Evolutionary conservation across 1,284 basidiomycete genomes (phyloP).

Genomic region (Peniophora sp.): DNA sequence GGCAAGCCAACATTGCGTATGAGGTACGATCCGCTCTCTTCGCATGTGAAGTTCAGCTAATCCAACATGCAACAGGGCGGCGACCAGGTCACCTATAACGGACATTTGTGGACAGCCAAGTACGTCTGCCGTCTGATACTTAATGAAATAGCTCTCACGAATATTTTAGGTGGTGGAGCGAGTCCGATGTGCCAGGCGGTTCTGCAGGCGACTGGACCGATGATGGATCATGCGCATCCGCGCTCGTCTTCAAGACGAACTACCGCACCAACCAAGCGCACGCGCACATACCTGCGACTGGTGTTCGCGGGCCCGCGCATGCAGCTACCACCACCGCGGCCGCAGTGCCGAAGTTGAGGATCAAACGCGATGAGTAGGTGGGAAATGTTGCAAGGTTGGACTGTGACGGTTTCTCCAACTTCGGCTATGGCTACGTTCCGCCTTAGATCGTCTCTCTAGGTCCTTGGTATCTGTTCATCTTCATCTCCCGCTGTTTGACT

Average conservation of each 20-base stretch:
- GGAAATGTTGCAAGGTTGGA: no score
- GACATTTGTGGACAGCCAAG: constrained; percentile 47
- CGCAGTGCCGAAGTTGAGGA: no score
- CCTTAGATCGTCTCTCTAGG: no score
- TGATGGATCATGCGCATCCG: constrained; percentile 25
- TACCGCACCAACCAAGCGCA: not conserved
- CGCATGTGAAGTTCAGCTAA: not conserved
- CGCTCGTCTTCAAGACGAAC: constrained; percentile 4
- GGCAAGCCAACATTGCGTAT: constrained; percentile 36
- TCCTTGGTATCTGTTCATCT: no score
- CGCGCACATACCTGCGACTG: not conserved
- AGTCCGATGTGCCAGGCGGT: constrained; percentile 30
- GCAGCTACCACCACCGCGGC: no score
- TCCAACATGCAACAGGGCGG: constrained; percentile 27
- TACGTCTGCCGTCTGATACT: constrained; percentile 15
- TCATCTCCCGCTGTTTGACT: no score
- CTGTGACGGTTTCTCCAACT: no score
- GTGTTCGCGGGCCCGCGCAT: no score
- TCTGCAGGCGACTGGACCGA: constrained; percentile 30
- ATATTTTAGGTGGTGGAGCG: constrained; percentile 30
- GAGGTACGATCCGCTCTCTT: constrained; percentile 15
- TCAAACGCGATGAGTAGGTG: no score
- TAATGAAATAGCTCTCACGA: no score
- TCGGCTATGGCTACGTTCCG: no score
- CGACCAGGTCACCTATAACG: constrained; percentile 34